Evolutionary conservation across 495 filamentous ascomycete species (phyloP).

Genomic region (Gamarada debralockiae): DNA sequence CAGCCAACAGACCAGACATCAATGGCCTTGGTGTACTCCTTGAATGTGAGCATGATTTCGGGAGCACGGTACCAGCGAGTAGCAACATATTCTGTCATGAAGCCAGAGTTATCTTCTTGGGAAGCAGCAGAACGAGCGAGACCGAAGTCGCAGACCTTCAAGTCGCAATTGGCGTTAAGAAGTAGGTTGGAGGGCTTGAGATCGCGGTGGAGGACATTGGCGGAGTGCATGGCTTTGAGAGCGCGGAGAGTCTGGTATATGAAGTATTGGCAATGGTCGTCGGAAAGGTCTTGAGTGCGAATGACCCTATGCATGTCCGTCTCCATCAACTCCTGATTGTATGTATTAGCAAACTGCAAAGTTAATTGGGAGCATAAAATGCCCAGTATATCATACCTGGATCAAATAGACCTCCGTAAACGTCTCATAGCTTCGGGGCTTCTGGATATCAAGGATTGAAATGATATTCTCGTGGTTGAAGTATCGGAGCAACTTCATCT

Average conservation of each 20-base stretch:
- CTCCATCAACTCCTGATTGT: constrained; percentile 89
- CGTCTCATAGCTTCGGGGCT: constrained; percentile 89
- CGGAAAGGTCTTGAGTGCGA: constrained; percentile 95
- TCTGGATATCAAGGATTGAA: constrained; percentile 98
- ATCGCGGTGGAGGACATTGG: constrained; percentile 97
- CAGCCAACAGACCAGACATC: constrained; percentile 99
- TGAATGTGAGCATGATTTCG: constrained; percentile 99
- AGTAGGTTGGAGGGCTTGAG: constrained; percentile 96
- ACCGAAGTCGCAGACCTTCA: constrained; percentile 99
- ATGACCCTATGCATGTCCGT: constrained; percentile 99
- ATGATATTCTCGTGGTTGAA: constrained; percentile 99
- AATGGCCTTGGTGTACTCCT: constrained; percentile 99
- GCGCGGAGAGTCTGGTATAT: constrained; percentile 99
- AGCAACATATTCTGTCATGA: constrained; percentile 99
- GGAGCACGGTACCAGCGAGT: constrained; percentile 99
- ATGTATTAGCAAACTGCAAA: constrained; percentile 10
- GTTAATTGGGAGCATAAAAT: neutral
- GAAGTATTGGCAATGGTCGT: constrained; percentile 99
- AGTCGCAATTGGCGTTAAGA: constrained; percentile 97
- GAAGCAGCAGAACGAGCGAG: constrained; percentile 89
- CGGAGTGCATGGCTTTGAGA: constrained; percentile 98
- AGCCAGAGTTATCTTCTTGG: constrained; percentile 97
- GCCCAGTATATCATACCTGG: constrained; percentile 58
- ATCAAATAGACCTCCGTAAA: constrained; percentile 99
- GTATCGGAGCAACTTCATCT: constrained; percentile 99